Conservation (phyloP, 768 basidiomycete genomes). For the Omphalotus guepiniiformis region DNA sequence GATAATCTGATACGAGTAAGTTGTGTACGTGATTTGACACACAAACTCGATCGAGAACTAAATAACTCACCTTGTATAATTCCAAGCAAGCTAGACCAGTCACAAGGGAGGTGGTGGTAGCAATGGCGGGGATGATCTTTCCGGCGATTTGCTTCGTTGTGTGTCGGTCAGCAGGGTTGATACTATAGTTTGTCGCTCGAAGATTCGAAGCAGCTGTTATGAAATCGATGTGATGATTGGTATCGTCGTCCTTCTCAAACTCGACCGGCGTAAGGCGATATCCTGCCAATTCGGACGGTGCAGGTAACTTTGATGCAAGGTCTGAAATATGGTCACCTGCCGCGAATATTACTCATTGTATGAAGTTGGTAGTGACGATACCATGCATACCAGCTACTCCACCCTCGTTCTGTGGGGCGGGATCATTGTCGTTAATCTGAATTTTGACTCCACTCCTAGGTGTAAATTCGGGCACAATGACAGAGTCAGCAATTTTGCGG, state of each 20-base stretch:
- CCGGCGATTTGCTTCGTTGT: slow-evolving; percentile 97
- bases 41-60: background rate
- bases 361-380: too few species aligned
- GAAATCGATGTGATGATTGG: slow-evolving; percentile 98
- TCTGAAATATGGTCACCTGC: slow-evolving; percentile 52
- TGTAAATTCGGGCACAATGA: slow-evolving; percentile 88
- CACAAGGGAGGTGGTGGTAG: slow-evolving; percentile 95
- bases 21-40: background rate
- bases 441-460: slow-evolving; percentile 90
- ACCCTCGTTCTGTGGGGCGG: slow-evolving; percentile 56
- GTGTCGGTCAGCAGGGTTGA: slow-evolving; percentile 82
- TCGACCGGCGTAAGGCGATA: slow-evolving; percentile 94
- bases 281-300: slow-evolving; percentile 91
- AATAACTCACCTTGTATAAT: slow-evolving; percentile 80
- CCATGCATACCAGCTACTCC: slow-evolving; percentile 38
- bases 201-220: slow-evolving; percentile 97
- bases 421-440: slow-evolving; percentile 91
- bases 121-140: slow-evolving; percentile 99
- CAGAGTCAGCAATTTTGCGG: slow-evolving; percentile 77
- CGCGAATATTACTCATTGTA: slow-evolving; percentile 6
- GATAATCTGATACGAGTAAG: slow-evolving; percentile 68
- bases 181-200: slow-evolving; percentile 92
- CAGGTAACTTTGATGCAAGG: slow-evolving; percentile 67
- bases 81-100: slow-evolving; percentile 96
- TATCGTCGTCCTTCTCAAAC: slow-evolving; percentile 99